Evolutionary conservation across 2,329 filamentous ascomycete species (phyloP).

Genomic region (Diaporthe longicolla): DNA sequence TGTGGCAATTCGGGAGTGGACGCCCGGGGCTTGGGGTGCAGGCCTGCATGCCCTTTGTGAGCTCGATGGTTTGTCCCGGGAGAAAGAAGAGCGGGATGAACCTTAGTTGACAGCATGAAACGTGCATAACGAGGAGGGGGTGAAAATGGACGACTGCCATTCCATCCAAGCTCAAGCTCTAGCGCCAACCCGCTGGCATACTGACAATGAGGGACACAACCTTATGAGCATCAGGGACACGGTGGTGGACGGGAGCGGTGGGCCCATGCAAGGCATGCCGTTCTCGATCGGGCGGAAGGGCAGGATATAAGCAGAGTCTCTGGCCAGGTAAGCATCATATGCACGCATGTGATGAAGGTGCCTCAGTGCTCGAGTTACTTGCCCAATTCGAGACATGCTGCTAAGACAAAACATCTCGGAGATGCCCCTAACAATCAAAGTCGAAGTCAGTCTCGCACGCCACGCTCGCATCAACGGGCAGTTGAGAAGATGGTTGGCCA

Average conservation of each 20-base stretch:
- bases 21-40: slow-evolving; percentile 8
- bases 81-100: slow-evolving; percentile 26
- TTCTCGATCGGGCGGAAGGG: too few relatives aligned
- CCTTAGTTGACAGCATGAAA: slow-evolving; percentile 33
- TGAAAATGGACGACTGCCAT: slow-evolving; percentile 12
- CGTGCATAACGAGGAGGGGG: slow-evolving; percentile 15
- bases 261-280: not conserved
- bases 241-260: not conserved
- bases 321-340: too few relatives aligned
- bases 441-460: not conserved
- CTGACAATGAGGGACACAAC: not conserved
- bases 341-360: slow-evolving; percentile 14
- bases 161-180: slow-evolving; percentile 4
- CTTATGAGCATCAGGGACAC: not conserved
- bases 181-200: not conserved
- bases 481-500: too few relatives aligned
- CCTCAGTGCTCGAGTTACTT: slow-evolving; percentile 16
- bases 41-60: not conserved
- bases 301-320: not conserved
- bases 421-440: not conserved
- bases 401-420: slow-evolving; percentile 17
- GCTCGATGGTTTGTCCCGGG: slow-evolving; percentile 29
- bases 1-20: slow-evolving; percentile 8
- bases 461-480: not conserved
- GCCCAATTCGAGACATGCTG: slow-evolving; percentile 12